Percentiles rank a stretch among this genome's conserved stretches.
Evolutionary conservation across 805 yeast genomes (phyloP).

Genomic region (Kuraishia molischiana): DNA sequence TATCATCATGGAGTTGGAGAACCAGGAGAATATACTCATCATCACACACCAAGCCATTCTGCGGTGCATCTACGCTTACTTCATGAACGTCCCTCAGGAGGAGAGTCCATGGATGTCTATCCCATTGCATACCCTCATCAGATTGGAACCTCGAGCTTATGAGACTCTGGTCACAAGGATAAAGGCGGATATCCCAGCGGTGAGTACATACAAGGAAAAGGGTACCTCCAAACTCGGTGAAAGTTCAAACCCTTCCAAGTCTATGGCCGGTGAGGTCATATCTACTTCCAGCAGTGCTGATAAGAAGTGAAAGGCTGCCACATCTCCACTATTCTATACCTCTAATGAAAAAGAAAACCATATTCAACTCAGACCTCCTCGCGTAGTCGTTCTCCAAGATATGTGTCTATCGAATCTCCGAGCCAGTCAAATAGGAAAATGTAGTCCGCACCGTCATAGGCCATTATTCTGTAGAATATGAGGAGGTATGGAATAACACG

Average conservation of each 20-base stretch:
- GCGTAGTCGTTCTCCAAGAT: background rate
- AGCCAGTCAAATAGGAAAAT: background rate
- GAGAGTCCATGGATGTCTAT: conserved; percentile 99
- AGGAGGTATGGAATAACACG: background rate
- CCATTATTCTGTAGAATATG: background rate
- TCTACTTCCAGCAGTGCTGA: conserved; percentile 9
- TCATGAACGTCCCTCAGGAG: conserved; percentile 97
- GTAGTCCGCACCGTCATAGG: background rate
- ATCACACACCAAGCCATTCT: conserved; percentile 97
- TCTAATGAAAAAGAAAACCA: no score
- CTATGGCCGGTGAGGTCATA: conserved; percentile 41
- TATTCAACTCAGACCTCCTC: no score
- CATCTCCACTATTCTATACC: no score
- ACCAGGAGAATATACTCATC: conserved; percentile 91
- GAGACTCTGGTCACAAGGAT: conserved; percentile 81
- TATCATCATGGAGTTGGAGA: conserved; percentile 94
- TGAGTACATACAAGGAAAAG: conserved; percentile 89
- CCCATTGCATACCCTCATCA: conserved; percentile 90
- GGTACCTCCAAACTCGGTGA: conserved; percentile 71
- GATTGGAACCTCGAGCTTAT: conserved; percentile 92
- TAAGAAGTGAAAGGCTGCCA: no score
- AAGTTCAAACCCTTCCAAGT: conserved; percentile 23
- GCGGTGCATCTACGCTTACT: conserved; percentile 93
- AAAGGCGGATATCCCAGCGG: conserved; percentile 96
- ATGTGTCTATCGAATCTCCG: background rate